These are phyloP conservation scores for Polyporus tsugae DNA, from an alignment of 1,284 basidiomycete species.

Conservation along the genomic window DNA sequence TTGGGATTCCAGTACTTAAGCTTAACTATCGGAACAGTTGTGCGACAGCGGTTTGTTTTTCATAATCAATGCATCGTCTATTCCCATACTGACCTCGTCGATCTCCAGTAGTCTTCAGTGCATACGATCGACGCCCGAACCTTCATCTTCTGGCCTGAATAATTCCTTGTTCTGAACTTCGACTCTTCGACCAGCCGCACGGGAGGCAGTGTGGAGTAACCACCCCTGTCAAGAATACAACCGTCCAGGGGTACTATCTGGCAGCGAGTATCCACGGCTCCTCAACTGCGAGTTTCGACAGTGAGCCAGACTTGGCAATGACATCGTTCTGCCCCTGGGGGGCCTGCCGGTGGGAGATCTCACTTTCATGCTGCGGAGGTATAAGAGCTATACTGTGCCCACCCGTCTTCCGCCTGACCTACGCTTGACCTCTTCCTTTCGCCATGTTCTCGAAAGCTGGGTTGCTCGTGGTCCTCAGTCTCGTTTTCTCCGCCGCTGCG, in stretches of 20 bases:
- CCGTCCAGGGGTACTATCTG: neutral
- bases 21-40: neutral
- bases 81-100: neutral
- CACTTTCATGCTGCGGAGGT: neutral
- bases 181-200: too few species aligned
- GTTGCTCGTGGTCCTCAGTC: neutral
- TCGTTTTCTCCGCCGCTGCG: neutral
- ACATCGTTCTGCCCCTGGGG: slow-evolving; percentile 1
- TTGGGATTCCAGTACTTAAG: neutral
- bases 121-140: neutral
- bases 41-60: neutral
- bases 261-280: neutral
- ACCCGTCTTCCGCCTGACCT: neutral
- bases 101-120: neutral
- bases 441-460: neutral
- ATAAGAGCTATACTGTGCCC: neutral
- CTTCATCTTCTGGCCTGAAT: too few species aligned
- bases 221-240: neutral
- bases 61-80: neutral
- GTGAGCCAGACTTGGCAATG: neutral
- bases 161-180: too few species aligned
- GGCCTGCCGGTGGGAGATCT: neutral
- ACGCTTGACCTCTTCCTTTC: neutral
- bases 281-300: neutral
- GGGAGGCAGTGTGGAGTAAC: neutral